A percentile compares a stretch with the other conserved stretches of the same genome.
These are phyloP conservation scores for Gossypium davidsonii DNA, from an alignment of 441 rosid species.

Conservation along the genomic window DNA sequence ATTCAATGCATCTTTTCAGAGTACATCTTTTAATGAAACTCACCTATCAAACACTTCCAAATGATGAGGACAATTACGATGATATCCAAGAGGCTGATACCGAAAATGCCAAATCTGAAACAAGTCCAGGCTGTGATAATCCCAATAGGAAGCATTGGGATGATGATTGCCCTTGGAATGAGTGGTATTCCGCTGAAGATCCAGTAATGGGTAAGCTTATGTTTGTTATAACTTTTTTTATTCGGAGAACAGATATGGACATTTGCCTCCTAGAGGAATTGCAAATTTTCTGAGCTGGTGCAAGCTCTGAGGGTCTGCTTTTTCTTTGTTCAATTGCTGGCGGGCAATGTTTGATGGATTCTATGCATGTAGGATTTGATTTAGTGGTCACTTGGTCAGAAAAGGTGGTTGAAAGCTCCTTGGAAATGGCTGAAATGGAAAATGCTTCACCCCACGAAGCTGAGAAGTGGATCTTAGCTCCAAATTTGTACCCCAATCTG, in stretches of 20 bases:
- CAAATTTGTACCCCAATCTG: slow-evolving; percentile 59
- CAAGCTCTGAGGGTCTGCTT: background rate
- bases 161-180: slow-evolving; percentile 98
- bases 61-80: slow-evolving; percentile 50
- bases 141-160: slow-evolving; percentile 73
- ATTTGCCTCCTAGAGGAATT: background rate
- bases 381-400: slow-evolving; percentile 73
- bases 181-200: slow-evolving; percentile 98
- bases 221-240: background rate
- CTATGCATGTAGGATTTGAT: slow-evolving; percentile 51
- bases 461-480: slow-evolving; percentile 71
- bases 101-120: slow-evolving; percentile 46
- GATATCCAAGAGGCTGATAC: slow-evolving; percentile 42
- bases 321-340: slow-evolving; percentile 14
- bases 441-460: slow-evolving; percentile 93
- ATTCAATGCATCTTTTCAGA: slow-evolving; percentile 56
- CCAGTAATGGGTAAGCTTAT: slow-evolving; percentile 62
- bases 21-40: slow-evolving; percentile 84
- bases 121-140: slow-evolving; percentile 37
- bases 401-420: slow-evolving; percentile 66
- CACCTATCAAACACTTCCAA: slow-evolving; percentile 68
- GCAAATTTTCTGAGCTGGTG: slow-evolving; percentile 13
- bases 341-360: slow-evolving; percentile 19
- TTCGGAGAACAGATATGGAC: background rate
- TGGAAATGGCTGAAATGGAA: slow-evolving; percentile 97